Conservation (phyloP, 192 early-diverging fungal genomes). For the Gryganskiella cystojenkinii region DNA sequence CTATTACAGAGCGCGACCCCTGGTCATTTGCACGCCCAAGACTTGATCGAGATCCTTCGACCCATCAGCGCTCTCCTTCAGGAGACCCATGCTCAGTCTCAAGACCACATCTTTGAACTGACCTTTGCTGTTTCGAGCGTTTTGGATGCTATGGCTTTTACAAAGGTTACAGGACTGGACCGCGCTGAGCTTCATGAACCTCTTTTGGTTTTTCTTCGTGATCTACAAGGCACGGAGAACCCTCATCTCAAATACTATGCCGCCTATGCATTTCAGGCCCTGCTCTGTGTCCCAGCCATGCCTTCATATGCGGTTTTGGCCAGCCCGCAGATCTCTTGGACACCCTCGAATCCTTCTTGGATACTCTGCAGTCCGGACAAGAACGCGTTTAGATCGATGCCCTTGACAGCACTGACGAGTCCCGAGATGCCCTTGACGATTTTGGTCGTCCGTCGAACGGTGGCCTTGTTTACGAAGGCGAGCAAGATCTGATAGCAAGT, state of each 20-base stretch:
- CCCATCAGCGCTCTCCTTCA: not conserved
- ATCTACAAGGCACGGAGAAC: not conserved
- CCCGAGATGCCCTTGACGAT: not conserved
- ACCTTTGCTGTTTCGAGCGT: not conserved
- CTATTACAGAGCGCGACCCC: not conserved
- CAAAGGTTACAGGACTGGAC: not conserved
- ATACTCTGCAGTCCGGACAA: not conserved
- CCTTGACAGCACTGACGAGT: not conserved
- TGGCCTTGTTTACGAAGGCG: constrained; percentile 1
- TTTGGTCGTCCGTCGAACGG: too few species aligned
- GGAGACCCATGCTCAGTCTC: constrained; percentile 5
- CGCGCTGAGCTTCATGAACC: constrained; percentile 5
- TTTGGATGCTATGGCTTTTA: constrained; percentile 10
- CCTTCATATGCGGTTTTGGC: not conserved
- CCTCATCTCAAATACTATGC: constrained; percentile 5
- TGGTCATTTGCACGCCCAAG: not conserved
- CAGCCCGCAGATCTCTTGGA: too few species aligned
- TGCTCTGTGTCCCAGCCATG: not conserved
- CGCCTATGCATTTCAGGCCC: constrained; percentile 9
- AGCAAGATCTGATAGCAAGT: not conserved
- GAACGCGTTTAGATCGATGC: not conserved
- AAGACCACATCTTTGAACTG: constrained; percentile 1
- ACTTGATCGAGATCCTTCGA: constrained; percentile 4
- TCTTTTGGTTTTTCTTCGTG: not conserved
- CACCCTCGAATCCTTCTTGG: too few species aligned